Base-by-base conservation (phyloP, 352 stramenopile genomes). In the Globisporangium splendens region DNA sequence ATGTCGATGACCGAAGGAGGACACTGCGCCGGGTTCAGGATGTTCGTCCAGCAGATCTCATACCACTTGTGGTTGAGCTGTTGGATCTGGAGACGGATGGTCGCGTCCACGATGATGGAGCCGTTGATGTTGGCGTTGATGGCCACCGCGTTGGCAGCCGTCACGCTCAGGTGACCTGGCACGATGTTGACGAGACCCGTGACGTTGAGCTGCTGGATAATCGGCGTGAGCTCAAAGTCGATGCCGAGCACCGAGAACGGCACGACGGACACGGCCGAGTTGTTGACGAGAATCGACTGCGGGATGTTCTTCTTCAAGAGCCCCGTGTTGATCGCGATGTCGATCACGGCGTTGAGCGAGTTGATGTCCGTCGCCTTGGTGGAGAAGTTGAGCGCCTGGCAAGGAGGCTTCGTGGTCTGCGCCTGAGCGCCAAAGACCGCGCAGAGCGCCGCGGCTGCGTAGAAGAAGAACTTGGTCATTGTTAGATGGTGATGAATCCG, bases 301-400 rank as follows among this genome's bases (percentile, higher is more conserved):
- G 60, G 54, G 46, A 76, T 62, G 55, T 63, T 68, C 51, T 50
- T 61, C 42, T 59, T 56, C 38, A 77, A 56, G 44, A 73, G 46
- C 18, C 64, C 67, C 31, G 60, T 61, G 28, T 48, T 70, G 48
- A 70, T 59, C 13, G 66, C 66, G 33, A 74, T 14, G 59, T 68
- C 63, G 33, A 74, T 18, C 17, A 77, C 61, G 15, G 46, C 46
- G 57, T 77, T 77, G 56, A 77, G 62, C 3, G 62, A 63, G 17
- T 46, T 52, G 46, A 77, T 68, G 56, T 74, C 63, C 20, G 56
- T 46, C 44, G 20, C 56, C 51, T 46, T 68, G 44, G 28, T 33
- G 31, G 50, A 69, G 44, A 70, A 76, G 65, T 73, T 65, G 47
- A 76, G 13, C 15, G 50, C 20, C 50, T 33, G 18, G 13, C 50